Base-by-base conservation (phyloP, 345 rosid species). In the Melaleuca alternifolia region DNA sequence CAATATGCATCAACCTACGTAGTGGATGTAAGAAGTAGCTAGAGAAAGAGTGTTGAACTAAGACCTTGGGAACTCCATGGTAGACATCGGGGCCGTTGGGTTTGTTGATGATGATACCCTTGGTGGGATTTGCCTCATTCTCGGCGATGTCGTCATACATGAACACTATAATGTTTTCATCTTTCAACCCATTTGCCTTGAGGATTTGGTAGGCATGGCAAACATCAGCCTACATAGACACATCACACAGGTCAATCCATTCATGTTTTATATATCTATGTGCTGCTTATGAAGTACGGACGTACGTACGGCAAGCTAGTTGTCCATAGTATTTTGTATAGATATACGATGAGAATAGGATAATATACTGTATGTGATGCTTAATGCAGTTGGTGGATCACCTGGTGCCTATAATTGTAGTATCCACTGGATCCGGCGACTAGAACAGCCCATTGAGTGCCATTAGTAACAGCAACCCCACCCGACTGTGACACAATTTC, bases 341-440 rank as follows among this genome's bases (percentile, higher is more conserved):
- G 11, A 44, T 41, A 6, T 14, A 18, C 37, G 44, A 41, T 41
- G 41, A 41, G 2, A 4, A 41, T 41, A 41, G 41, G 41, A 41
- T 41, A 41, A 41, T 41, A 41, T 2, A 41, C 41, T 41, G 56
- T n/a, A 48, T 12, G 48, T 8, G 9, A 33, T 41, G 85, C 51
- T 54, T 50, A n/a, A 18, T 54, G 56, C 21, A 20, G 50, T 50
- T 37, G 41, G n/a, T 16, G 23, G 11, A 3, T 54, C 84, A 94
- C 99, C 98, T 97, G 99, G 88, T 97, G 99, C 86, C 99, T 92
- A 89, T 95, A 96, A 88, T 97, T 97, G 14, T 94, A 96, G 88
- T 87, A 97, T 28, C 96, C 98, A 23, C 86, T 89, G 41, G 99
- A 97, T 79, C 98, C 98, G 21, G 98, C 97, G 4, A 96, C 93